Percentiles rank a stretch among this genome's conserved stretches.
phyloP scores from a whole-genome alignment of 1,284 basidiomycete genomes.

The Marasmius sp. region DNA sequence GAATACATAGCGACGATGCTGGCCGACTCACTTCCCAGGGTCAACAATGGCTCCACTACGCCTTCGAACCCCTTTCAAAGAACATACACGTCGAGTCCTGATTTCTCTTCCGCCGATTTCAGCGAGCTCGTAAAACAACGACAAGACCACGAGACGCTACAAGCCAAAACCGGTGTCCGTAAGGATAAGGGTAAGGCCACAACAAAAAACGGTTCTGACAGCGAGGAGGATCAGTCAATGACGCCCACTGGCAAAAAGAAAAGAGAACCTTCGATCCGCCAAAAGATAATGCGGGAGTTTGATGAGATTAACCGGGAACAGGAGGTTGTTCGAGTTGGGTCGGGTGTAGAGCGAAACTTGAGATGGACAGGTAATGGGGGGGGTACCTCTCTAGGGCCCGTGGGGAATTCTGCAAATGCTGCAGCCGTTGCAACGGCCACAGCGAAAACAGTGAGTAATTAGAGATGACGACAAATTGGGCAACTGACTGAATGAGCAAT shows the following conservation, averaged over 20 bases:
- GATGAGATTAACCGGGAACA: neutral
- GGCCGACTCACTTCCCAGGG: neutral
- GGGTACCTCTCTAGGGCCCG: neutral
- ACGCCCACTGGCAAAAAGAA: too few species aligned
- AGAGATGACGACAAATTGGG: neutral
- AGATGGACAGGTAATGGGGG: neutral
- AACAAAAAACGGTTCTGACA: neutral
- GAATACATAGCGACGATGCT: neutral
- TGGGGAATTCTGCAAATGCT: constrained; percentile 7
- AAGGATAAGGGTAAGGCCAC: neutral
- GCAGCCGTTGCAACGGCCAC: neutral
- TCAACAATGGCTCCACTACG: neutral
- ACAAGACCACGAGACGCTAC: neutral
- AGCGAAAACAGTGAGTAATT: neutral
- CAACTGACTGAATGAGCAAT: neutral
- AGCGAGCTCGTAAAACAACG: neutral
- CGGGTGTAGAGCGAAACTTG: neutral
- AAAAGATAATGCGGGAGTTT: neutral
- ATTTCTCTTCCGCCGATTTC: neutral
- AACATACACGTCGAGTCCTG: neutral
- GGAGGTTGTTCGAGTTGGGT: neutral
- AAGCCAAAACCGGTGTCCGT: neutral
- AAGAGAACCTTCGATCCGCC: neutral
- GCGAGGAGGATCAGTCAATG: too few species aligned
- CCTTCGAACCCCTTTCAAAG: neutral